These are phyloP conservation scores for Vicia faba DNA, from an alignment of 306 rosid species.

Conservation along the genomic window DNA sequence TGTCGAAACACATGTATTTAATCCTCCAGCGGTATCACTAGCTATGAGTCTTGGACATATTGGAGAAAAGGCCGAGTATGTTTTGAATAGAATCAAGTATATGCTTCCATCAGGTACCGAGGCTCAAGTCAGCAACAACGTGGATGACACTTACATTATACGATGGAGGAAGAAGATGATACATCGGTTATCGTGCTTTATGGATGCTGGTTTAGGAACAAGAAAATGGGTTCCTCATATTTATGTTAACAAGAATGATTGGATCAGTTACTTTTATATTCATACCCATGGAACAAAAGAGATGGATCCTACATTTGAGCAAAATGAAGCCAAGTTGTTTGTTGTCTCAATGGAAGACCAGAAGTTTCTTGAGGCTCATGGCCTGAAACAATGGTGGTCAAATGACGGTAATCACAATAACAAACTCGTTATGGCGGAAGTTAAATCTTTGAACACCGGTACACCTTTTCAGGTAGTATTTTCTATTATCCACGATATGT, in stretches of 20 bases:
- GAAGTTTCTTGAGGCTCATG: too few species aligned
- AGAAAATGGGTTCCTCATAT: slow-evolving; percentile 42
- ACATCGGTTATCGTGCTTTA: slow-evolving; percentile 37
- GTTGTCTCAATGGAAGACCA: slow-evolving; percentile 33
- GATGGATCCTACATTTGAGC: slow-evolving; percentile 6
- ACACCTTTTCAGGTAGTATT: slow-evolving; percentile 38
- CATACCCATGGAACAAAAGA: slow-evolving; percentile 41
- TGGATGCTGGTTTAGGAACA: slow-evolving; percentile 27
- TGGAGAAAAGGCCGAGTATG: slow-evolving; percentile 61
- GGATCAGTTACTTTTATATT: slow-evolving; percentile 33
- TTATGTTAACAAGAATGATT: slow-evolving; percentile 41
- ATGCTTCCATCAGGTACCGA: slow-evolving; percentile 55
- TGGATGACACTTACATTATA: slow-evolving; percentile 28
- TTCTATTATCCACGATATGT: slow-evolving; percentile 67
- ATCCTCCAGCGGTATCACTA: slow-evolving; percentile 89
- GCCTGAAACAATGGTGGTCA: too few species aligned
- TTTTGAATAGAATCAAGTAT: slow-evolving; percentile 68
- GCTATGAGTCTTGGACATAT: slow-evolving; percentile 64
- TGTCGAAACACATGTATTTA: slow-evolving; percentile 80
- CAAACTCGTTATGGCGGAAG: slow-evolving; percentile 39
- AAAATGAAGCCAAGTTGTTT: slow-evolving; percentile 30
- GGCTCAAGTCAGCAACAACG: slow-evolving; percentile 42
- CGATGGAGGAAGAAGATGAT: slow-evolving; percentile 53
- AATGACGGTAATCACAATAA: neutral
- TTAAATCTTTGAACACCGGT: slow-evolving; percentile 33